phyloP scores from a whole-genome alignment of 78 protist genomes.

The Neovahlkampfia damariscottae region DNA sequence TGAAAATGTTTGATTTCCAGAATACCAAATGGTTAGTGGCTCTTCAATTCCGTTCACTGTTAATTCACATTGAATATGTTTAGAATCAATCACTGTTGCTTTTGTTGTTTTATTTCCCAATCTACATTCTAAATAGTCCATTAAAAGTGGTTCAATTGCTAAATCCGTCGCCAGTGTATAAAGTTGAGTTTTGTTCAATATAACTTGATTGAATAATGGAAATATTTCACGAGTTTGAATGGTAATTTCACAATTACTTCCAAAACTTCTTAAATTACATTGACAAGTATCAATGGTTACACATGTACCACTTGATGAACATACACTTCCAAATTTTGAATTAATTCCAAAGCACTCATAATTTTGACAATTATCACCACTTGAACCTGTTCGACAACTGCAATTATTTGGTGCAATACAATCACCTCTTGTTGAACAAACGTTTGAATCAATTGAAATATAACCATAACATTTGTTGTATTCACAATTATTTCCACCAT shows the following conservation, averaged over 20 bases:
- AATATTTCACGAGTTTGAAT: too few species aligned
- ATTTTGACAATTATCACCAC: not conserved
- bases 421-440: not conserved
- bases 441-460: not conserved
- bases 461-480: constrained; percentile 1
- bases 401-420: not conserved
- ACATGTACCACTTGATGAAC: not conserved
- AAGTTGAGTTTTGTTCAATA: too few species aligned
- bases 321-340: not conserved
- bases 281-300: not conserved
- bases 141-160: too few species aligned
- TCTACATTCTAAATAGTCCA: too few species aligned
- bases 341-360: not conserved
- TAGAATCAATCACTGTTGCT: too few species aligned
- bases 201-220: too few species aligned
- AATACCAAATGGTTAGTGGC: too few species aligned
- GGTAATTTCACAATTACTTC: not conserved
- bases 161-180: too few species aligned
- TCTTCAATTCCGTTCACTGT: too few species aligned
- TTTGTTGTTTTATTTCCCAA: too few species aligned
- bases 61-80: too few species aligned
- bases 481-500: not conserved
- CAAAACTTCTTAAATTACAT: not conserved
- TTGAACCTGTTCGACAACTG: not conserved
- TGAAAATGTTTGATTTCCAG: too few species aligned